Conservation (phyloP, 352 stramenopile species). For the Saprolegnia parasitica region DNA sequence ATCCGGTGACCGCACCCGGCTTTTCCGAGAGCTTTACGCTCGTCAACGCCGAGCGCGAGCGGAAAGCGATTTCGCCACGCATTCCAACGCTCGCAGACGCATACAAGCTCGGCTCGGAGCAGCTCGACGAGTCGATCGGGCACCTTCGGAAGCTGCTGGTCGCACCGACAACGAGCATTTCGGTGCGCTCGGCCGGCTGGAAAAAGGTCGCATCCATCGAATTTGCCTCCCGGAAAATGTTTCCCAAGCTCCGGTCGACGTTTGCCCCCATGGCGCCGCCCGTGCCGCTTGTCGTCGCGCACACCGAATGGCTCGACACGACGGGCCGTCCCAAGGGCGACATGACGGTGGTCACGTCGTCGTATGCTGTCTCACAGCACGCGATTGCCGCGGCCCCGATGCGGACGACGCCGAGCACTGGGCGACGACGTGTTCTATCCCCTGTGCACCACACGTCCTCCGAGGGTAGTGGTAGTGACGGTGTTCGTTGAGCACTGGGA, state of each 20-base stretch:
- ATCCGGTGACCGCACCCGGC: slow-evolving; percentile 34
- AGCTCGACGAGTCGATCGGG: slow-evolving; percentile 46
- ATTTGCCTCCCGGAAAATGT: slow-evolving; percentile 47
- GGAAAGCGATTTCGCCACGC: neutral
- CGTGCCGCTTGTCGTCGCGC: neutral
- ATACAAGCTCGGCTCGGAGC: slow-evolving; percentile 38
- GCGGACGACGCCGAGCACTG: neutral
- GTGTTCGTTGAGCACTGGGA: too few relatives aligned
- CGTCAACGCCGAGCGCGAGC: neutral
- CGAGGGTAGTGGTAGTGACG: too few relatives aligned
- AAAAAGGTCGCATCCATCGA: slow-evolving; percentile 27
- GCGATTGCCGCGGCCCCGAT: neutral
- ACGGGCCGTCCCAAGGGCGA: neutral
- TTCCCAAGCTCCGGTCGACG: slow-evolving; percentile 37
- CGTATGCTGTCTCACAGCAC: neutral
- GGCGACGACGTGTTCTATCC: neutral
- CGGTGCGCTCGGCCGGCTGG: slow-evolving; percentile 13
- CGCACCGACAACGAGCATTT: slow-evolving; percentile 38
- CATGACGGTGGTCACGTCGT: neutral
- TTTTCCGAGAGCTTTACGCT: slow-evolving; percentile 40
- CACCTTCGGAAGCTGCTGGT: slow-evolving; percentile 57
- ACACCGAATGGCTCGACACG: neutral
- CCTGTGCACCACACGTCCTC: neutral
- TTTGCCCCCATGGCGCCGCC: slow-evolving; percentile 29
- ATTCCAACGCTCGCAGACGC: slow-evolving; percentile 17